Base-by-base conservation (phyloP, 257 asterid genomes). In the Voacanga thouarsii region DNA sequence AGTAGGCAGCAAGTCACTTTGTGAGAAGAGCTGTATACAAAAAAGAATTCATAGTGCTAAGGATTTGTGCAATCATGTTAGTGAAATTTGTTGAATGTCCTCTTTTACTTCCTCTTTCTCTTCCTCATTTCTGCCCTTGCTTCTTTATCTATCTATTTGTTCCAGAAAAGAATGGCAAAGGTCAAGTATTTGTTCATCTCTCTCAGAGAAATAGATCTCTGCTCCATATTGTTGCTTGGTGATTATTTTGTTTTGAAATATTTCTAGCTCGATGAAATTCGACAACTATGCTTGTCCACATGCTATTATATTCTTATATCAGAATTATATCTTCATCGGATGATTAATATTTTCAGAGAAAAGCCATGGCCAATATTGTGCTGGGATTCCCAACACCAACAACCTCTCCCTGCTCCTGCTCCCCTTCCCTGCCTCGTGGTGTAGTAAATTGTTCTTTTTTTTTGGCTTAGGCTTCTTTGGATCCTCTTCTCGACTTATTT, bases 31-130 rank as follows among this genome's bases (percentile, higher is more conserved):
- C 11, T 45, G 23, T 37, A 21, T 11, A 39, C 15, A 74, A 23
- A 37, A 57, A 55, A 57, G 8, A 21, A 55, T 6, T 33, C 41
- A 15, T 53, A 21, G 19, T 47, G 4, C 7, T 4, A 37, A 55
- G 77, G 67, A 33, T 72, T 7, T 30, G 64, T 5, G 53, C n/a
- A n/a, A n/a, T 72, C 65, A 23, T 74, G 67, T 11, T 61, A 60
- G 41, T 61, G n/a, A 61, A 74, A 39, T 57, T 57, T 23, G 6
- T 39, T 14, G 24, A 57, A 23, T n/a, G 19, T 56, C 7, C 19
- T 56, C 26, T 74, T 4, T 12, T n/a, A 56, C 55, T 12, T 56
- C 77, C 24, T 37, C 10, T 56, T 24, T 41, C 37, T 19, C 51
- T 74, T 47, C 37, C 37, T 33, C 37, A 33, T 33, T 21, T 41